A percentile compares a stretch with the other conserved stretches of the same genome.
These are phyloP conservation scores for Edaphochlamys debaryana DNA, from an alignment of 139 green algal genomes.

Conservation along the genomic window DNA sequence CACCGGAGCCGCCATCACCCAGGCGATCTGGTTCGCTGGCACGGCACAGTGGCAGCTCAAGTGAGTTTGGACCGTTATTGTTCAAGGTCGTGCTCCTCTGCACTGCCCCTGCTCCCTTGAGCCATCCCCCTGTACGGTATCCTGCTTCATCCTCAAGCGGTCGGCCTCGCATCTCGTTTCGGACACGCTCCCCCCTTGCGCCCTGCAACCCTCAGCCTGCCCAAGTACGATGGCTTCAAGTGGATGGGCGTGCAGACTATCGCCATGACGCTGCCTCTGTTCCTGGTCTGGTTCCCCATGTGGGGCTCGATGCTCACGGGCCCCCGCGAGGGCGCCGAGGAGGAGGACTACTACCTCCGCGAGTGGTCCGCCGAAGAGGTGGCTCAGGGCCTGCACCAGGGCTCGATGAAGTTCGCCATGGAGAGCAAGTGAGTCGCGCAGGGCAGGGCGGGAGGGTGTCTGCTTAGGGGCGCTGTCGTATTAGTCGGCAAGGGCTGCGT, in stretches of 20 bases:
- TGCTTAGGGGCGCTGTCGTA: no score
- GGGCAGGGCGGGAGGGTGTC: no score
- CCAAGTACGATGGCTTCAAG: constrained; percentile 73
- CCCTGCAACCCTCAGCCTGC: constrained; percentile 38
- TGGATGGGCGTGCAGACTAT: constrained; percentile 93
- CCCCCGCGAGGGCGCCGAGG: constrained; percentile 68
- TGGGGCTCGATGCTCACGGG: constrained; percentile 90
- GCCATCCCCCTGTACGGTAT: no score
- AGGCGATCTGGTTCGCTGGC: constrained; percentile 89
- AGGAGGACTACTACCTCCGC: constrained; percentile 91
- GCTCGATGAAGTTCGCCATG: constrained; percentile 72
- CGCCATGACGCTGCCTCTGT: constrained; percentile 70
- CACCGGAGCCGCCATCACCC: constrained; percentile 85
- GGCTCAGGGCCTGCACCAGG: constrained; percentile 60
- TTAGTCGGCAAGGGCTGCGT: no score
- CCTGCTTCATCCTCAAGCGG: no score
- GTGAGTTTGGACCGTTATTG: neutral
- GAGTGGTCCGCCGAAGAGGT: constrained; percentile 70
- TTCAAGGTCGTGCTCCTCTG: no score
- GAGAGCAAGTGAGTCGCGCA: constrained; percentile 51
- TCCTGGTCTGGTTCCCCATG: constrained; percentile 91
- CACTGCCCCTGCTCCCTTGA: neutral
- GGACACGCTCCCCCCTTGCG: no score
- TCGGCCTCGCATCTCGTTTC: no score
- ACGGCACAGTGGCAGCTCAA: constrained; percentile 11